Conservation (phyloP, 768 basidiomycete genomes). For the Hortiboletus campestris region DNA sequence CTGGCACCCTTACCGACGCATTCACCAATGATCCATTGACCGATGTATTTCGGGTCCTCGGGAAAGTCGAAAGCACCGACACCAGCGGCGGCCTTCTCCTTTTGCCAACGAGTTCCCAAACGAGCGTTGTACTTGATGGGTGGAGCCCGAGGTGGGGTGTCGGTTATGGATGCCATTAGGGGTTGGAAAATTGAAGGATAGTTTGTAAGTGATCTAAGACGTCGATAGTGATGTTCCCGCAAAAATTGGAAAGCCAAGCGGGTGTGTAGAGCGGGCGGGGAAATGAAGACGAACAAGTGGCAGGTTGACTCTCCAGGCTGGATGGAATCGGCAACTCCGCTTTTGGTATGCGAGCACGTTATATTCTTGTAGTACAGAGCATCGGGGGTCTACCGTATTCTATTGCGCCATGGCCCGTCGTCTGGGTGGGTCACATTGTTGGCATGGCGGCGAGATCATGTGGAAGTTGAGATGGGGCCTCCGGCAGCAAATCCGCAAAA, state of each 20-base stretch:
- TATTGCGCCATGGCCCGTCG: no score
- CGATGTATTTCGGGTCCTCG: conserved; percentile 81
- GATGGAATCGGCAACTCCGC: no score
- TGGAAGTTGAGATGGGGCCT: no score
- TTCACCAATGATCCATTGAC: conserved; percentile 91
- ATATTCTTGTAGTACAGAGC: no score
- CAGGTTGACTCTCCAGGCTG: no score
- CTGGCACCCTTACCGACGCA: conserved; percentile 93
- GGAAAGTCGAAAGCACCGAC: conserved; percentile 74
- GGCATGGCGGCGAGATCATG: no score
- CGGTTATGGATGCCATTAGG: conserved; percentile 30
- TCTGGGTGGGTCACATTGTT: no score
- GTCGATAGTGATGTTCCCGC: conserved; percentile 16
- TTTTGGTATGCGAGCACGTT: no score
- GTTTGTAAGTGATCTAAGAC: conserved; percentile 10
- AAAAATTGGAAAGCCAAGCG: neutral
- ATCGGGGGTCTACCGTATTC: no score
- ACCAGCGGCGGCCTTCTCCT: conserved; percentile 81
- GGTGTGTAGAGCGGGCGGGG: conserved; percentile 5
- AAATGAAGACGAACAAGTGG: conserved; percentile 3
- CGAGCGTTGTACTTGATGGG: conserved; percentile 70
- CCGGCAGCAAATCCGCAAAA: no score
- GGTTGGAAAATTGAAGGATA: neutral
- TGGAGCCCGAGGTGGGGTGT: conserved; percentile 67
- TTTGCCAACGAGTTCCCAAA: conserved; percentile 81